Evolutionary conservation across 495 filamentous ascomycete species (phyloP).

Genomic region (Penicillium parvum): DNA sequence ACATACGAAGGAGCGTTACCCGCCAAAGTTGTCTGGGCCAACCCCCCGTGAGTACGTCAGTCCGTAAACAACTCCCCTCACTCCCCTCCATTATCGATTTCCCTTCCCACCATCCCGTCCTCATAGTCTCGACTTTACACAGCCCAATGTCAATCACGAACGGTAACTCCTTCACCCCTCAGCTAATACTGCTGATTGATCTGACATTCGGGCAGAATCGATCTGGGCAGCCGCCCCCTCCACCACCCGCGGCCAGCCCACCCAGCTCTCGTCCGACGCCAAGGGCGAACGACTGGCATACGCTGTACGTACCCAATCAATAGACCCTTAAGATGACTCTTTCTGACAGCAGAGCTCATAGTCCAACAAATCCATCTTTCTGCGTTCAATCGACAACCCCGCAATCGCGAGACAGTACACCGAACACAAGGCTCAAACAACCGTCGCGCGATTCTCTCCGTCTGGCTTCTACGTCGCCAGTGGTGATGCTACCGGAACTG

Average conservation of each 20-base stretch:
- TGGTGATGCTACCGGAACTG: constrained; percentile 77
- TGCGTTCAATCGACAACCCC: constrained; percentile 89
- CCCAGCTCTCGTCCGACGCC: constrained; percentile 80
- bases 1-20: too few relatives aligned
- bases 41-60: constrained; percentile 30
- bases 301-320: constrained; percentile 56
- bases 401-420: constrained; percentile 80
- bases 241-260: constrained; percentile 82
- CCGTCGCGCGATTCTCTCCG: constrained; percentile 90
- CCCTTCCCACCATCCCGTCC: constrained; percentile 1
- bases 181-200: neutral
- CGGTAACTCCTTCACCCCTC: constrained; percentile 19
- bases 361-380: constrained; percentile 94
- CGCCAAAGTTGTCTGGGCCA: constrained; percentile 12
- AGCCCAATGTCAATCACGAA: constrained; percentile 43
- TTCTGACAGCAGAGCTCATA: constrained; percentile 32
- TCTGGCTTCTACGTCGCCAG: constrained; percentile 95
- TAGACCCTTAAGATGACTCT: neutral
- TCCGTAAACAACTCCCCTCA: constrained; percentile 20
- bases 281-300: constrained; percentile 94
- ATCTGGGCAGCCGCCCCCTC: constrained; percentile 75
- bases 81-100: too few relatives aligned
- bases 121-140: constrained; percentile 3
- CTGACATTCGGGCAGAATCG: constrained; percentile 43
- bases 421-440: constrained; percentile 78